Conservation (phyloP, 2,329 filamentous ascomycete species). For the Amesomyces nigricolor region DNA sequence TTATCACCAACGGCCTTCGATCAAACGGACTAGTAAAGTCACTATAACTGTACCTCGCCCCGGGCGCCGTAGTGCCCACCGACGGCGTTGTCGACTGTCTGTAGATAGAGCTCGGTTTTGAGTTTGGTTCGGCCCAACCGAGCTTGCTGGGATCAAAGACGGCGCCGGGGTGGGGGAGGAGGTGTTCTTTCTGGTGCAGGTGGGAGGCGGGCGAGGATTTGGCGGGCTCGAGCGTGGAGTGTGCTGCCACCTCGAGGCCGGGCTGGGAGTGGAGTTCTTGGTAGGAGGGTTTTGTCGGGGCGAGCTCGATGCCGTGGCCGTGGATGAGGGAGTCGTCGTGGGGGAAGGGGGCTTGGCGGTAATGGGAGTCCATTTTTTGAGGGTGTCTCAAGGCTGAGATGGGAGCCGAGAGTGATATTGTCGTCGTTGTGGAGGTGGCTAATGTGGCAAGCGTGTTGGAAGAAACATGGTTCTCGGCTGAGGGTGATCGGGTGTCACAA, state of each 20-base stretch:
- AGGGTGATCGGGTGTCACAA: no score
- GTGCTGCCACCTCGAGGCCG: background rate
- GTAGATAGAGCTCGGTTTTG: background rate
- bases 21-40: constrained; percentile 15
- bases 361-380: background rate
- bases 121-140: background rate
- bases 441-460: background rate
- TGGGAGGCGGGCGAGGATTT: background rate
- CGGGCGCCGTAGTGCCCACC: background rate
- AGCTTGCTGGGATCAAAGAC: background rate
- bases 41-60: background rate
- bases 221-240: constrained; percentile 10
- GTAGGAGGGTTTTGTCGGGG: background rate
- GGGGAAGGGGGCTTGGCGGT: background rate
- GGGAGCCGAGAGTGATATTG: background rate
- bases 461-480: no score
- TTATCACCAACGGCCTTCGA: constrained; percentile 2
- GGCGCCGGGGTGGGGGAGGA: constrained; percentile 2
- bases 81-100: background rate
- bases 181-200: background rate
- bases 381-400: background rate
- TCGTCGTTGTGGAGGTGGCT: background rate
- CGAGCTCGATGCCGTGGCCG: constrained; percentile 17
- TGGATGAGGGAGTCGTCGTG: constrained; percentile 9
- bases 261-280: constrained; percentile 2